Evolutionary conservation across 2,329 filamentous ascomycete species (phyloP), one percentile per base, ranked within the genome.

Genomic region (Venturiaceae sp.): DNA sequence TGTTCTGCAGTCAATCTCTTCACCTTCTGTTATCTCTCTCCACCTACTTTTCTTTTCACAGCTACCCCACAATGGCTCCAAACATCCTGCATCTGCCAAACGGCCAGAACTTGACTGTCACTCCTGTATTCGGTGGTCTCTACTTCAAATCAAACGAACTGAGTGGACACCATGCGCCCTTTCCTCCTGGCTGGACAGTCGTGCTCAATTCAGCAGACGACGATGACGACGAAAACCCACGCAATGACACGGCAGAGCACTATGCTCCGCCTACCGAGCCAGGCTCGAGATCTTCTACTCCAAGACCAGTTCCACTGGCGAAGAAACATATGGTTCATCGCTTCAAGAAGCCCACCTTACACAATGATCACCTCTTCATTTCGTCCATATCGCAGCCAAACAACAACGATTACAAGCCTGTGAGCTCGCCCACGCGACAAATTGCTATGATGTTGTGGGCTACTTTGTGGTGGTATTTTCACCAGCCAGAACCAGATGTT

Each of bases 371-470:
- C 65, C 79, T 96, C 59, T 96, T 92, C 75, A 92, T 97, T 66
- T 96, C 91, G 3, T 92, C 89, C 61, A 91, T 96, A 62, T 92
- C 90, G 54, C 90, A 88, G 64, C 90, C 92, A 0, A 87, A 87
- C 54, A 88, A 79, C 69, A 83, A 75, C 68, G 90, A 96, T 53
- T 95, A 87, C 75, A 90, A 88, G 68, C 84, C 90, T 1, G 82
- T 87, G 1, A 84, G 80, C 14, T 95, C 90, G 62, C 90, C 90
- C 0, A 94, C 90, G 0, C 80, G 92, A 47, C 89, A 95, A 74
- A 89, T 96, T 61, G 92, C 92, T 64, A 91, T 96, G 89, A 95
- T 96, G 87, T 80, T 97, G 6, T 97, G 90, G 89, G 84, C 91
- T 34, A 92, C 90, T 1, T 77, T 97, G 44, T 96, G 90, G 77